Conservation (phyloP, 768 basidiomycete genomes). For the Pleurotus ostreatus region DNA sequence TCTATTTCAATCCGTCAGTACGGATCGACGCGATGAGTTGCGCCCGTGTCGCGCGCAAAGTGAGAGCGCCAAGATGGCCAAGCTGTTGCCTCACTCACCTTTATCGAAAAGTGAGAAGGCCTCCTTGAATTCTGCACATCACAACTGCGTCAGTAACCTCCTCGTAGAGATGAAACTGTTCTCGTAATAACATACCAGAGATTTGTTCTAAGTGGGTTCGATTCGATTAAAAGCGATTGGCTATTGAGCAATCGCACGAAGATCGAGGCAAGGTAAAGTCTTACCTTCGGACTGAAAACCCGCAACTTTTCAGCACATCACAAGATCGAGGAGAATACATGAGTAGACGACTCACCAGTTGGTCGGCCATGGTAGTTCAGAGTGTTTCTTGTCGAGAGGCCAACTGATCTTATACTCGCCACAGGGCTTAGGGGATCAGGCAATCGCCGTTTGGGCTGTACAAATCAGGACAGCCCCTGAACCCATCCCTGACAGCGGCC, state of each 20-base stretch:
- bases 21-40: not conserved
- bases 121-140: constrained; percentile 88
- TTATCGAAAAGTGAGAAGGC: constrained; percentile 98
- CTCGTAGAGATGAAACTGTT: not conserved
- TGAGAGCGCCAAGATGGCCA: constrained; percentile 6
- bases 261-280: constrained; percentile 13
- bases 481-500: not conserved
- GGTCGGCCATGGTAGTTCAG: constrained; percentile 45
- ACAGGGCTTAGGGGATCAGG: not conserved
- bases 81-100: constrained; percentile 44
- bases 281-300: constrained; percentile 53
- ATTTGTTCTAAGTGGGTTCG: constrained; percentile 66
- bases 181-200: constrained; percentile 53
- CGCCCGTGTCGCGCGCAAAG: not conserved
- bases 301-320: too few relatives aligned
- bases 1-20: constrained; percentile 38
- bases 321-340: not conserved
- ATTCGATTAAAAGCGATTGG: constrained; percentile 8
- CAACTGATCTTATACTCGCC: constrained; percentile 8
- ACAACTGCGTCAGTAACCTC: not conserved
- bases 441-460: constrained; percentile 6
- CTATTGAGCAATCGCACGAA: not conserved
- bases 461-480: constrained; percentile 1
- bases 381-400: not conserved
- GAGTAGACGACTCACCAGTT: constrained; percentile 38